Evolutionary conservation across 306 rosid species (phyloP), one percentile per base, ranked within the genome.

Genomic region (Lagenaria siceraria): DNA sequence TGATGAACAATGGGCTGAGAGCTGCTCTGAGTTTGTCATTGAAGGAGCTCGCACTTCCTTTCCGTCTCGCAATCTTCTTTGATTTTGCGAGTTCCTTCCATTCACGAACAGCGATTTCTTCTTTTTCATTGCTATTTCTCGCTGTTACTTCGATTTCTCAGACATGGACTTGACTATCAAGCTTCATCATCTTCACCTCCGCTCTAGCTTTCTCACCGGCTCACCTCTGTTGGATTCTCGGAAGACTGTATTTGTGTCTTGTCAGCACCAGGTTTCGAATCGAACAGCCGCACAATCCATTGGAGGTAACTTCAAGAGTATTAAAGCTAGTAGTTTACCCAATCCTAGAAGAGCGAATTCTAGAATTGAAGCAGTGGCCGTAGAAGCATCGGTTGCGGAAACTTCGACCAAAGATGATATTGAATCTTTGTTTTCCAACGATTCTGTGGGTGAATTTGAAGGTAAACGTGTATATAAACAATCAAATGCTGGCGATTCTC

Each of bases 151-250:
- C 5, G 31, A 29, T 40, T 18, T 49, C 49, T 18, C 79, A 22
- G 75, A 22, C 77, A 90, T 91, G 98, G 98, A 87, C 38, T 85
- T 91, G 18, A 68, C 88, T 5, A 68, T 88, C 6, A 94, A 89
- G 84, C 89, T 95, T 78, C 92, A 88, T 42, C 90, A 84, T 77
- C 85, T 90, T 19, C 88, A 89, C 81, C 93, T 94, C 79, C 83
- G 87, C 83, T 81, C 91, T 3, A 65, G 74, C 80, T 90, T 88
- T 82, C 83, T 90, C 82, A 60, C 84, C 76, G 97, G 89, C 40
- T 71, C 92, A 0, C 80, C 91, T 42, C 77, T 86, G 73, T 51
- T 88, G 24, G 86, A 91, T 17, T 29, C 92, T 4, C 85, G 77
- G 13, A 83, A 80, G 62, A 19, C 88, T 48, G 61, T 82, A 65